phyloP scores from a whole-genome alignment of 345 rosid genomes.

The Arabidopsis arenosa region DNA sequence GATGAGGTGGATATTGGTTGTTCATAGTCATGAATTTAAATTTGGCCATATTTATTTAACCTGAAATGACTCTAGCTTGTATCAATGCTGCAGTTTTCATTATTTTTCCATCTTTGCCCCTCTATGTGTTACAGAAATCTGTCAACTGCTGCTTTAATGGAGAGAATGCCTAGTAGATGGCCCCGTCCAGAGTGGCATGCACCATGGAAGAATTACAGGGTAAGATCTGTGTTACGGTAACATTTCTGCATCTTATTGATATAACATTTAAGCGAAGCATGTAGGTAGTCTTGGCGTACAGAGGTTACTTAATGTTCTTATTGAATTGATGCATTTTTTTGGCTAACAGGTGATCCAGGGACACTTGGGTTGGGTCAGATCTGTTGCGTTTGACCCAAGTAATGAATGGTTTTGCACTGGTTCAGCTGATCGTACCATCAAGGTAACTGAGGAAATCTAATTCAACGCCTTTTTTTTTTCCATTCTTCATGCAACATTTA shows the following conservation, averaged over 20 bases:
- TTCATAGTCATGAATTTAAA: constrained; percentile 12
- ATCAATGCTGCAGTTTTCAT: neutral
- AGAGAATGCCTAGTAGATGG: constrained; percentile 93
- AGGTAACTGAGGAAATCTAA: constrained; percentile 50
- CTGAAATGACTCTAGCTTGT: neutral
- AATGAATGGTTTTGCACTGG: constrained; percentile 95
- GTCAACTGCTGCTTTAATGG: constrained; percentile 80
- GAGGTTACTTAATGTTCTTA: constrained; percentile 19
- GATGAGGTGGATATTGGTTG: neutral
- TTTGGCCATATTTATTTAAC: neutral
- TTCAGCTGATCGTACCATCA: constrained; percentile 92
- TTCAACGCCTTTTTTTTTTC: neutral
- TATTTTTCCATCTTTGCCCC: neutral
- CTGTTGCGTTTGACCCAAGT: constrained; percentile 93
- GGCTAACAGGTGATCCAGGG: constrained; percentile 64
- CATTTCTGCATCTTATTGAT: constrained; percentile 10
- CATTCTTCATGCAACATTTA: neutral
- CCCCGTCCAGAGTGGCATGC: constrained; percentile 93
- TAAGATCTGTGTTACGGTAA: constrained; percentile 40
- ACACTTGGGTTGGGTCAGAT: constrained; percentile 97
- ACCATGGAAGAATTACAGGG: constrained; percentile 95
- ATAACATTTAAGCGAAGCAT: neutral
- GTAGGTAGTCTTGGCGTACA: constrained; percentile 3
- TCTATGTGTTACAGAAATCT: constrained; percentile 53
- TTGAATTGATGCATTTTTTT: neutral